phyloP scores from a whole-genome alignment of 768 basidiomycete species.

The Pulveroboletus sp. region DNA sequence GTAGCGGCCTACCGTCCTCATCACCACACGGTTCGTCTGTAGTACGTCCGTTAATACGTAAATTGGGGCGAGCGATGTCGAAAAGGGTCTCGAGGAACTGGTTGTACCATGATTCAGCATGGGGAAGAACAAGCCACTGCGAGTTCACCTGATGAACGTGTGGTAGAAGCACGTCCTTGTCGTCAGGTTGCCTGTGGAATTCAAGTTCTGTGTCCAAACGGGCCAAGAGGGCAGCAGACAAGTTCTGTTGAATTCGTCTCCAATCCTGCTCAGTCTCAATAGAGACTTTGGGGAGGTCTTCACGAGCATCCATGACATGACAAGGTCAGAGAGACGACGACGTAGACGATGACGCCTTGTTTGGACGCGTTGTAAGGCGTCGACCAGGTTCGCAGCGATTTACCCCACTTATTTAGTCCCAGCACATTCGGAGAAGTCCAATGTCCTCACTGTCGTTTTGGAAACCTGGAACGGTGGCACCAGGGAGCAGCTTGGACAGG shows the following conservation, averaged over 20 bases:
- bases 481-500: slow-evolving; percentile 86
- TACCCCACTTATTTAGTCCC: not conserved
- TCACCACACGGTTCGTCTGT: slow-evolving; percentile 58
- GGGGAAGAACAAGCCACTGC: not conserved
- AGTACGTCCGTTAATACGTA: slow-evolving; percentile 77
- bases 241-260: slow-evolving; percentile 54
- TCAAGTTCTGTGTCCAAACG: slow-evolving; percentile 46
- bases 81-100: slow-evolving; percentile 65
- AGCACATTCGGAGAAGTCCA: not conserved
- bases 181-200: slow-evolving; percentile 34
- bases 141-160: slow-evolving; percentile 47
- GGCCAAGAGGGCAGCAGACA: slow-evolving; percentile 41
- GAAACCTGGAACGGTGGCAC: slow-evolving; percentile 83
- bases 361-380: not conserved
- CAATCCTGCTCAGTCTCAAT: slow-evolving; percentile 65
- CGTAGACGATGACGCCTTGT: not conserved
- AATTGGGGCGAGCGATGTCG: slow-evolving; percentile 58
- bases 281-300: slow-evolving; percentile 50
- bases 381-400: too few species aligned
- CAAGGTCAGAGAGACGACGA: not conserved
- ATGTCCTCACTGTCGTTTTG: slow-evolving; percentile 70
- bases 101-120: not conserved
- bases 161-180: slow-evolving; percentile 44
- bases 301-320: slow-evolving; percentile 30
- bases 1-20: slow-evolving; percentile 43